Base-by-base conservation (phyloP, 2,329 filamentous ascomycete species). In the Aspergillus chevalieri region DNA sequence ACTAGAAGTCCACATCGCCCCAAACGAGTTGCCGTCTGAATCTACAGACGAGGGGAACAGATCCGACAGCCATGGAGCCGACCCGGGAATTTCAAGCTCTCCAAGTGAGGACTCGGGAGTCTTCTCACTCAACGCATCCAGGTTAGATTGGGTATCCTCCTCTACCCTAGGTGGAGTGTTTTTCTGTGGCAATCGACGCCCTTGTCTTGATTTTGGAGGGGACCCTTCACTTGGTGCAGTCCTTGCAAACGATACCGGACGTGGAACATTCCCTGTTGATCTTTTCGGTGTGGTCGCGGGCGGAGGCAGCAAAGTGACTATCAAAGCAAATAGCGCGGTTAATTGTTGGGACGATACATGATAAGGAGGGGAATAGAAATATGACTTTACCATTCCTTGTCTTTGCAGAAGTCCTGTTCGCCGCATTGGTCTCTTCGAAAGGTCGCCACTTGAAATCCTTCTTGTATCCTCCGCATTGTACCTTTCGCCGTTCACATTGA, bases 361-460 rank as follows among this genome's bases (percentile, higher is more conserved):
- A 9, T 17, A 15, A 21, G 9, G 15, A 6, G 14, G 6, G 15
- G 15, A 14, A 19, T 12, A 41, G 17, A 21, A 9, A 41, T 19
- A 22, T 41, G 5, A 19, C 17, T 24, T 38, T 57, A 74, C 74
- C 65, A 68, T 77, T 79, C 62, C 74, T 78, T 38, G 68, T 53
- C 57, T 75, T 78, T 12, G 58, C 49, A 24, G 57, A 47, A 8
- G 53, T 53, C 36, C 67, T 73, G 28, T 63, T 58, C 9, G 62
- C 68, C 54, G 83, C 74, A 48, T 71, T 82, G 43, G 79, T 76
- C 56, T 87, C 83, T 60, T 84, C 83, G 57, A 86, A 86, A 0
- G 83, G 78, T 47, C 83, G 75, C 85, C 85, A 88, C 74, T 87
- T 87, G 71, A 86, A 87, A 65, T 86, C 82, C 65, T 86, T 88